Conservation (phyloP, 495 filamentous ascomycete species). For the Talaromyces stipitatus region DNA sequence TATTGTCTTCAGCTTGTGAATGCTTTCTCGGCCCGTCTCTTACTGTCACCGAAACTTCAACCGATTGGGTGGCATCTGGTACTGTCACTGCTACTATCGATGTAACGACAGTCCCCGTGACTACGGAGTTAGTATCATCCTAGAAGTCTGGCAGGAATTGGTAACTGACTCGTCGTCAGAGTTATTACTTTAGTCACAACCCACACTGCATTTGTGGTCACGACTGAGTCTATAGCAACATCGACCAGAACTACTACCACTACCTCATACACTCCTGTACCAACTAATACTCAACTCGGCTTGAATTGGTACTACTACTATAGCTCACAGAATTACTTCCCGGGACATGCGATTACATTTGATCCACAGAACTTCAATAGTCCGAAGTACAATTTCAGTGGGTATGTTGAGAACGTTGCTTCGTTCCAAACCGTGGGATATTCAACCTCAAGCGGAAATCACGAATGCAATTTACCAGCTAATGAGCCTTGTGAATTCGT, state of each 20-base stretch:
- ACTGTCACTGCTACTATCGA: slow-evolving; percentile 3
- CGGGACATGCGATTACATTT: background rate
- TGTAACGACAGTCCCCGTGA: slow-evolving; percentile 1
- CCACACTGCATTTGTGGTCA: background rate
- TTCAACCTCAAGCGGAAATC: background rate
- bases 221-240: background rate
- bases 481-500: background rate
- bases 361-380: slow-evolving; percentile 1
- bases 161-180: background rate
- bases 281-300: slow-evolving; percentile 3
- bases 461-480: background rate
- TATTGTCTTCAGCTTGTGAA: slow-evolving; percentile 6
- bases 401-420: slow-evolving; percentile 3
- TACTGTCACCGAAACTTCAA: slow-evolving; percentile 3
- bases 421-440: background rate
- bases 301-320: slow-evolving; percentile 7
- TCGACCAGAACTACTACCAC: background rate
- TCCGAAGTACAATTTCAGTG: slow-evolving; percentile 6
- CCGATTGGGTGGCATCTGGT: slow-evolving; percentile 2
- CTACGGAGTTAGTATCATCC: background rate
- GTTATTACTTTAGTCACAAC: slow-evolving; percentile 5
- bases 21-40: slow-evolving; percentile 1
- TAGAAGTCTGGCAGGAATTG: background rate
- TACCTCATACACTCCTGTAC: slow-evolving; percentile 2
- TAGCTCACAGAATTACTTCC: background rate